A percentile compares a stretch with the other conserved stretches of the same genome.
Evolutionary conservation across 1,284 basidiomycete genomes (phyloP).

Genomic region (Termitomyces sp.): DNA sequence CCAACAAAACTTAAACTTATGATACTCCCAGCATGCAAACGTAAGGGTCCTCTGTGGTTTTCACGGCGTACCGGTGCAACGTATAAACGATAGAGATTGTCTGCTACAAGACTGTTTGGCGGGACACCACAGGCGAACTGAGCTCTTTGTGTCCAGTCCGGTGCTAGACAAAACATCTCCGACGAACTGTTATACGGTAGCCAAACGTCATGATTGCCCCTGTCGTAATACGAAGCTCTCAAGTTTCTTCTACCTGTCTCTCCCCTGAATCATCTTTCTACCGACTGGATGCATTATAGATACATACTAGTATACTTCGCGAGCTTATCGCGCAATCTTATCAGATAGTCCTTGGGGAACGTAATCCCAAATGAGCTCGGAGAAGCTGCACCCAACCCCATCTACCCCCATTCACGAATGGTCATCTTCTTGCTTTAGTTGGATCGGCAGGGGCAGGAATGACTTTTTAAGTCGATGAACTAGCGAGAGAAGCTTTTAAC

Average conservation of each 20-base stretch:
- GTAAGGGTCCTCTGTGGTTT: background rate
- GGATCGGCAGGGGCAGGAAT: background rate
- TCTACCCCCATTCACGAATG: background rate
- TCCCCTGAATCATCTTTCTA: background rate
- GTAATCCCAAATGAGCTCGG: background rate
- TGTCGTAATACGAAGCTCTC: background rate
- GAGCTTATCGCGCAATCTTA: background rate
- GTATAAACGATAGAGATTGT: background rate
- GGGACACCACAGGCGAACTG: background rate
- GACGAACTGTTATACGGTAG: background rate
- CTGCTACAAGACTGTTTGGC: background rate
- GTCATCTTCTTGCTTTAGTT: conserved; percentile 1
- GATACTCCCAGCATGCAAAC: background rate
- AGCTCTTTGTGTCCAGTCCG: background rate
- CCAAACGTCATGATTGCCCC: background rate
- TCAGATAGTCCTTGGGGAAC: background rate
- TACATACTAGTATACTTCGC: background rate
- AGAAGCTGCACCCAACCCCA: background rate
- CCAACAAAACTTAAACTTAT: background rate
- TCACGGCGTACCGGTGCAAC: too few species aligned
- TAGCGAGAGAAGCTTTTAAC: background rate
- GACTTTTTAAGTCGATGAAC: background rate
- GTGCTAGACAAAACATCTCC: background rate
- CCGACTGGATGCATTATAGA: background rate
- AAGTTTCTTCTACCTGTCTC: background rate